Base-by-base conservation (phyloP, 2,329 filamentous ascomycete species). In the Diaporthe longicolla region DNA sequence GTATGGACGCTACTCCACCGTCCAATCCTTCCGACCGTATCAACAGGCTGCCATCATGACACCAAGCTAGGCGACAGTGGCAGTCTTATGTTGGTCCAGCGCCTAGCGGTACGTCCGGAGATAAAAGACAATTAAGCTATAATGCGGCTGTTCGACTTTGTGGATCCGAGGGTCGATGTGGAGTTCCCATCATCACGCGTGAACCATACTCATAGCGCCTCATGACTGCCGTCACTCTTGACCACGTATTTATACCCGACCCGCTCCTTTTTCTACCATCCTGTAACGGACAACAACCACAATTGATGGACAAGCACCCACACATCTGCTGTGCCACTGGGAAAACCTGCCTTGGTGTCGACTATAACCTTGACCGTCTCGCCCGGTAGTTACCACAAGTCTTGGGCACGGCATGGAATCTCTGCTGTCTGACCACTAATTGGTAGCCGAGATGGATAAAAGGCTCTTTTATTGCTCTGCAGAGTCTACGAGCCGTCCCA, bases 351-450 rank as follows among this genome's bases (percentile, higher is more conserved):
- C 15, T 61, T 7, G 43, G 21, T 2, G 13, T 52, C 29, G 19
- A 24, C 5, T 5, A 4, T 8, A 9, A n/a, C 8, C 61, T 11
- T 24, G 43, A 26, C 3, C 58, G 61, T 26, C 17, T 26, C 21
- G 63, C 63, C 61, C 45, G 45, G 8, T 21, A 19, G 21, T 66
- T 66, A 15, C 45, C 13, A 45, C 43, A 66, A 37, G 45, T 24
- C 21, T 10, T 35, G 63, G 19, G 63, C 29, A 66, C 63, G 11
- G 35, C 45, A 66, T 26, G 21, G 15, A 40, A 26, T 21, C 21
- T 40, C n/a, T 26, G 45, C 45, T 68, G 4, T n/a, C 4, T 5
- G n/a, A 21, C 21, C 63, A 40, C 4, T 37, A 29, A 40, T 52
- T 19, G 63, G 63, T 21, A 21, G 15, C 26, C 5, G n/a, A 24